phyloP scores from a whole-genome alignment of 2,329 filamentous ascomycete species.

The Microcera coccophila region DNA sequence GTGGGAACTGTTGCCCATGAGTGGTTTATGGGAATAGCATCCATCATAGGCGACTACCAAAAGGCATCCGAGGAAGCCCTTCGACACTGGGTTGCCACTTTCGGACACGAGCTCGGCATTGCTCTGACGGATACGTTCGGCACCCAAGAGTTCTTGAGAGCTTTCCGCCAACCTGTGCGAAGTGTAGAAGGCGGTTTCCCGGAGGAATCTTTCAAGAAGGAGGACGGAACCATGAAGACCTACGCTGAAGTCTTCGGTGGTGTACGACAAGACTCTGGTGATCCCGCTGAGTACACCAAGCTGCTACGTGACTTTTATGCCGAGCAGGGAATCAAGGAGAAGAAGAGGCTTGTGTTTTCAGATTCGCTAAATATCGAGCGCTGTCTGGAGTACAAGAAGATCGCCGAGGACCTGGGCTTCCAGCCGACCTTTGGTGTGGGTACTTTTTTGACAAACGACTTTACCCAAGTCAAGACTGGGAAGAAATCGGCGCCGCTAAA shows the following conservation, averaged over 20 bases:
- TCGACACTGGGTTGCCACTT: conserved; percentile 85
- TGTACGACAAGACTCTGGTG: conserved; percentile 85
- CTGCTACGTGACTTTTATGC: conserved; percentile 80
- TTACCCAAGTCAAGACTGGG: conserved; percentile 64
- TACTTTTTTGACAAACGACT: conserved; percentile 95
- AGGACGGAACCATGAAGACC: conserved; percentile 47
- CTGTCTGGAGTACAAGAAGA: conserved; percentile 83
- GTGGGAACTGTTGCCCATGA: conserved; percentile 91
- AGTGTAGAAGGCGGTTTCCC: conserved; percentile 41
- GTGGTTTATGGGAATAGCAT: conserved; percentile 99
- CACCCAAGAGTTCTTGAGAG: conserved; percentile 79
- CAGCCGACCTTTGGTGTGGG: conserved; percentile 88
- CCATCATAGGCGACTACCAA: conserved; percentile 81
- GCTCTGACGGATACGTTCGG: conserved; percentile 96
- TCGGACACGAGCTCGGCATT: conserved; percentile 79
- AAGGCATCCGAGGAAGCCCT: conserved; percentile 80
- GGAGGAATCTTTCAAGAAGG: conserved; percentile 40
- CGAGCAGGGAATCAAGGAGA: conserved; percentile 65
- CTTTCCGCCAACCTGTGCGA: conserved; percentile 66
- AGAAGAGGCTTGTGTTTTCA: conserved; percentile 91
- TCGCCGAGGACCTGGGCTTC: conserved; percentile 77
- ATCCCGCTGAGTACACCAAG: conserved; percentile 75
- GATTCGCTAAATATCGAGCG: conserved; percentile 89
- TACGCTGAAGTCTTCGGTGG: conserved; percentile 82
- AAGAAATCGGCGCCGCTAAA: conserved; percentile 89